phyloP scores from a whole-genome alignment of 495 filamentous ascomycete genomes.

The Penicillium roqueforti region DNA sequence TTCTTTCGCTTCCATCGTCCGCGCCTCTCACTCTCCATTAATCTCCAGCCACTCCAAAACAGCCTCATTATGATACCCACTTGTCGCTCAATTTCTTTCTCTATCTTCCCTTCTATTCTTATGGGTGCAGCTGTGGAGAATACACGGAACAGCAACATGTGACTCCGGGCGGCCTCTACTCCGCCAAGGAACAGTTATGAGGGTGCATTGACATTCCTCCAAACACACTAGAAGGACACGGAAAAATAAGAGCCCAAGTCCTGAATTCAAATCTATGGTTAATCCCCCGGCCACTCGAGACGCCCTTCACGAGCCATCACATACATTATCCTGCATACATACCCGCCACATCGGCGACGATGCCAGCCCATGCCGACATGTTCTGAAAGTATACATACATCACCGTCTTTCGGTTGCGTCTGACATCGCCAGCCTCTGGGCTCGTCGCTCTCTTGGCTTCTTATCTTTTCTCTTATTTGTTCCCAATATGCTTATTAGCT shows the following conservation, averaged over 20 bases:
- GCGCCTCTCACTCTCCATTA: conserved; percentile 23
- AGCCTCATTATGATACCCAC: conserved; percentile 47
- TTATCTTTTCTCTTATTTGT: neutral
- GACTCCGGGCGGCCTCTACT: neutral
- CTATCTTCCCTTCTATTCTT: conserved; percentile 29
- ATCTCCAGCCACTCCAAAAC: conserved; percentile 35
- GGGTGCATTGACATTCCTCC: neutral
- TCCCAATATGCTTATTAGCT: conserved; percentile 4
- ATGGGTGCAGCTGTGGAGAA: conserved; percentile 15
- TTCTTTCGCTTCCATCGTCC: conserved; percentile 9
- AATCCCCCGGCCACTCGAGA: neutral
- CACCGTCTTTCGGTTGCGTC: neutral
- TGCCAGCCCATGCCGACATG: neutral
- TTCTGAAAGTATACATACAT: neutral
- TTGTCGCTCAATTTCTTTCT: conserved; percentile 33
- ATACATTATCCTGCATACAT: conserved; percentile 13
- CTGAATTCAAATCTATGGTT: conserved; percentile 6
- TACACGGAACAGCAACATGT: conserved; percentile 3
- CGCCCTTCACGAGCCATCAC: conserved; percentile 5
- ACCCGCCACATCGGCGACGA: neutral
- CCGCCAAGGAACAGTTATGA: neutral
- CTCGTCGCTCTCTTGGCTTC: neutral
- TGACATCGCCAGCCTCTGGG: neutral
- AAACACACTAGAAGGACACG: neutral
- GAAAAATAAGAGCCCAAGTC: conserved; percentile 6